Evolutionary conservation across 139 green algal genomes (phyloP), one percentile per base, ranked within the genome.

Genomic region (Chlorella sp.): DNA sequence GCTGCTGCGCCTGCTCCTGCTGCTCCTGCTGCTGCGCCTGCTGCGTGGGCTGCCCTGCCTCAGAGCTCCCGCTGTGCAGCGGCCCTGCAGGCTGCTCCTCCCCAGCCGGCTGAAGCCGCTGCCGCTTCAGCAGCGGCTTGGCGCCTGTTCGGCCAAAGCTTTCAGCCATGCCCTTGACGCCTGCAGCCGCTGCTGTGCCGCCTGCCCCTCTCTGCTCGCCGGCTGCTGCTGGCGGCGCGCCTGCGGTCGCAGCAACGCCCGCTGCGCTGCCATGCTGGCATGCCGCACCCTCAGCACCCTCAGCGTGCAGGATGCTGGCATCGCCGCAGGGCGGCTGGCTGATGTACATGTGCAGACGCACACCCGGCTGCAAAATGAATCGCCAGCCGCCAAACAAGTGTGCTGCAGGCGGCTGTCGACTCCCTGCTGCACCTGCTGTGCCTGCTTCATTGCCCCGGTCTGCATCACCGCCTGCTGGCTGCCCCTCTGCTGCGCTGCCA

Each of bases 251-350:
- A 57, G 78, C 70, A 15, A 9, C 51, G 51, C 0, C 16, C 41
- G 78, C n/a, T 30, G 65, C n/a, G 25, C 44, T 36, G 64, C 36
- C 32, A 4, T 21, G 39, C 39, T 70, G 28, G 32, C 16, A 9
- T 62, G n/a, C 51, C 18, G 51, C 51, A 15, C 51, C 51, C 51
- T 60, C 51, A 60, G 51, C 51, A 15, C 51, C 51, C 51, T 60
- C 51, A 60, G 51, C 51, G 51, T 60, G 30, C 23, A 94, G 84
- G n/a, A 98, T 95, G 81, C 89, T 91, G 28, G 92, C 94, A 67
- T 98, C 96, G 0, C 96, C 96, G 63, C 96, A 98, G 7, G 96
- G 96, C 32, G 92, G 91, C 82, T 97, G 91, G 85, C 88, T 96
- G 32, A 96, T 83, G 70, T 95, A 96, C 87, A 98, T 90, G 64